Evolutionary conservation across 805 yeast species (phyloP).

Genomic region (Metschnikowia koreensis): DNA sequence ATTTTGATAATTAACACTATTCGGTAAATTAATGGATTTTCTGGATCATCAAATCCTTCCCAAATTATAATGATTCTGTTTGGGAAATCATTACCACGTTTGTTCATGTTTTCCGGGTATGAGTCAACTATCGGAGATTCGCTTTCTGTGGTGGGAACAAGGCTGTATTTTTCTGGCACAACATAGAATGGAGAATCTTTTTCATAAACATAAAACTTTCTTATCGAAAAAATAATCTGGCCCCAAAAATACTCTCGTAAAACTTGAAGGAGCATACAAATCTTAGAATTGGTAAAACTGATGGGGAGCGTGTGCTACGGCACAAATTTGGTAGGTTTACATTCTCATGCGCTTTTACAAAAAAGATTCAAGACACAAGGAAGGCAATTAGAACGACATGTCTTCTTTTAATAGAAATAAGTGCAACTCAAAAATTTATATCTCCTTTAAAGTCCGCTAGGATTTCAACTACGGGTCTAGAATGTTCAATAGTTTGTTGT

Average conservation of each 20-base stretch:
- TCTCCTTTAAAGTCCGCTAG: too few species aligned
- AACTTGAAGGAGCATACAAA: conserved; percentile 10
- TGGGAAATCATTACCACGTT: not conserved
- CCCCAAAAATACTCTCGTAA: conserved; percentile 35
- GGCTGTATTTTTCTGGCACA: conserved; percentile 31
- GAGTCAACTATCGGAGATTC: not conserved
- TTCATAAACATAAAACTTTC: conserved; percentile 20
- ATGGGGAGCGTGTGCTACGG: too few species aligned
- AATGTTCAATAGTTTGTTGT: too few species aligned
- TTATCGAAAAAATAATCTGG: conserved; percentile 24
- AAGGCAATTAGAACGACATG: too few species aligned
- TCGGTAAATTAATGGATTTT: conserved; percentile 47
- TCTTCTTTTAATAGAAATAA: too few species aligned
- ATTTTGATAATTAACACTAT: conserved; percentile 37
- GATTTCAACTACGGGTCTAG: too few species aligned
- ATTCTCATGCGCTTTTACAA: too few species aligned
- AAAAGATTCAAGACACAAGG: too few species aligned
- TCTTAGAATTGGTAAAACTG: too few species aligned
- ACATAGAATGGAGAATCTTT: conserved; percentile 31
- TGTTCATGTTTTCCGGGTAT: too few species aligned
- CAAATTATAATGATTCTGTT: conserved; percentile 22
- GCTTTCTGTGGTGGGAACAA: not conserved
- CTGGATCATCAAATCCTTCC: conserved; percentile 51
- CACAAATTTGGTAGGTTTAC: too few species aligned
- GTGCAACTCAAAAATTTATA: too few species aligned